Evolutionary conservation across 75 land plant genomes (phyloP).

Genomic region (Chamaecyparis obtusa): DNA sequence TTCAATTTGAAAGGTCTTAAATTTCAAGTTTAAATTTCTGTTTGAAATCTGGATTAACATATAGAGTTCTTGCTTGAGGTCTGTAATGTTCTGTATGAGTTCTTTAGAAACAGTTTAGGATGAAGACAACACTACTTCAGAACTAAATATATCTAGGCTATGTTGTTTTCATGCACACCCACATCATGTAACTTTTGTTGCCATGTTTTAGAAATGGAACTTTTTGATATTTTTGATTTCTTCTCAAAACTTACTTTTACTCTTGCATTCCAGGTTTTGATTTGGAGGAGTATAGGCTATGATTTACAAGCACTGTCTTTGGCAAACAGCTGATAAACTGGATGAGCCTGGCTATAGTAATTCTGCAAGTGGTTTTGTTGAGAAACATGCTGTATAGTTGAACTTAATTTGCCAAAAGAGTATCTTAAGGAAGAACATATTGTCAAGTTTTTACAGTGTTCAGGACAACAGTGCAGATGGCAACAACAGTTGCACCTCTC

Average conservation of each 20-base stretch:
- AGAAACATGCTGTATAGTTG: conserved; percentile 1
- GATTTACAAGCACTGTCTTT: not conserved
- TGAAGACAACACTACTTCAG: not conserved
- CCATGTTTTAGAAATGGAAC: not conserved
- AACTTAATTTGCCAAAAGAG: not conserved
- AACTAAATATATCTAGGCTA: not conserved
- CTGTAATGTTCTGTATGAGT: not conserved
- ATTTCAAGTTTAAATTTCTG: not conserved
- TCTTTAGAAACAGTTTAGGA: not conserved
- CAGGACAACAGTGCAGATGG: conserved; percentile 1
- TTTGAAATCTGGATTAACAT: not conserved
- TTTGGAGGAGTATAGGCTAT: not conserved
- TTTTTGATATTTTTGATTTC: not conserved
- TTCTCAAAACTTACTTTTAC: not conserved
- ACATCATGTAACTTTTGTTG: too few relatives aligned
- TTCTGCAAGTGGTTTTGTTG: not conserved
- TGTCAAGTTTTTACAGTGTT: not conserved
- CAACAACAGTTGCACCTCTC: conserved; percentile 45
- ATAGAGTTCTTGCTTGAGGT: not conserved
- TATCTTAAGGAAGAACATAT: not conserved
- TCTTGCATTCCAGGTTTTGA: not conserved
- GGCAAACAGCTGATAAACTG: not conserved
- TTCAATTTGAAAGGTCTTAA: not conserved
- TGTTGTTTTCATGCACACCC: not conserved
- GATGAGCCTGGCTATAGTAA: not conserved